Evolutionary conservation across 2,329 filamentous ascomycete genomes (phyloP).

Genomic region (Trichophyton mentagrophytes): DNA sequence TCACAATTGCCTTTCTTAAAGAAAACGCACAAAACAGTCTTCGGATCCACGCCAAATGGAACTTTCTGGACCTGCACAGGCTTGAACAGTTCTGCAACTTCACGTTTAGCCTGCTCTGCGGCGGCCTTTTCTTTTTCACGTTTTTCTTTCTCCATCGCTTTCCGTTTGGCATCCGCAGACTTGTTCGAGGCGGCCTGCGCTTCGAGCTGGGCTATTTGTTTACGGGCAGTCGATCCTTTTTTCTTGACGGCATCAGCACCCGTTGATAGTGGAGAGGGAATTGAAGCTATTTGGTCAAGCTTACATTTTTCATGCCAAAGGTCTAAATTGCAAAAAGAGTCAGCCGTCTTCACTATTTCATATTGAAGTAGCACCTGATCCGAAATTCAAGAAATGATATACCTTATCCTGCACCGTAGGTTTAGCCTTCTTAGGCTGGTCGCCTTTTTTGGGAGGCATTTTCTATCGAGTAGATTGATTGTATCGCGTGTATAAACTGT

Average conservation of each 20-base stretch:
- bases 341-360: not conserved
- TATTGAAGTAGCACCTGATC: not conserved
- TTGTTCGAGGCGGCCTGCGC: constrained; percentile 61
- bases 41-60: constrained; percentile 92
- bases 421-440: constrained; percentile 38
- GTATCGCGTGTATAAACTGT: not conserved
- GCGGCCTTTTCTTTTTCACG: constrained; percentile 83
- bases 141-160: constrained; percentile 49
- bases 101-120: constrained; percentile 68
- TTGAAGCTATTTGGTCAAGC: constrained; percentile 23
- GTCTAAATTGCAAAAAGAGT: constrained; percentile 38
- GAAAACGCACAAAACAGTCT: constrained; percentile 92
- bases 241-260: constrained; percentile 41
- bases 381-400: constrained; percentile 12
- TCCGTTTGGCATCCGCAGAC: constrained; percentile 77
- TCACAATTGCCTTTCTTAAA: constrained; percentile 96
- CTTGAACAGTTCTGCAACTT: constrained; percentile 72
- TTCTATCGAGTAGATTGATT: constrained; percentile 10
- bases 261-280: too few relatives aligned
- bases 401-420: constrained; percentile 65
- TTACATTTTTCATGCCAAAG: constrained; percentile 93
- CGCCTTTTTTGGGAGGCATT: constrained; percentile 38
- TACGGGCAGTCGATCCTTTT: constrained; percentile 84
- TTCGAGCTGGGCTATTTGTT: constrained; percentile 72
- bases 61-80: constrained; percentile 96